Conservation (phyloP, 352 stramenopile species). For the Phytophthora cryptogea region DNA sequence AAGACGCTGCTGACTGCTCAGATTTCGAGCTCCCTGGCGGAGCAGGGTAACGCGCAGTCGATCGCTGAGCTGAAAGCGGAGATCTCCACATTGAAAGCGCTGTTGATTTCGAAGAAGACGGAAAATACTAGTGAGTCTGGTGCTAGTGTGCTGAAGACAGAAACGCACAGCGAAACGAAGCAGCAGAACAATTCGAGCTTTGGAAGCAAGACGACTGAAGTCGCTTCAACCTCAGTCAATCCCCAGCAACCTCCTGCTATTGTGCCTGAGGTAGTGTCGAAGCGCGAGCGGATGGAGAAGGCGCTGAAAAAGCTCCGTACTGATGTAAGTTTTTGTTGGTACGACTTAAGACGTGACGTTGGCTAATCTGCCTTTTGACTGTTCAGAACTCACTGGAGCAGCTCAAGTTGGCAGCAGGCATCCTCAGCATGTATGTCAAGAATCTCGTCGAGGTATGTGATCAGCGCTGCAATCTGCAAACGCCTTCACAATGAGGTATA, state of each 20-base stretch:
- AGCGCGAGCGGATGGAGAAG: constrained; percentile 48
- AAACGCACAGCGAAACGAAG: constrained; percentile 10
- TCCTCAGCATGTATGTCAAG: constrained; percentile 89
- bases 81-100: constrained; percentile 64
- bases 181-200: constrained; percentile 1
- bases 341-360: neutral
- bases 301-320: constrained; percentile 55
- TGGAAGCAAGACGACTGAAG: constrained; percentile 9
- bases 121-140: constrained; percentile 3
- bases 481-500: neutral
- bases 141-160: neutral
- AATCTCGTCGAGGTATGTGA: constrained; percentile 79
- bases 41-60: constrained; percentile 58
- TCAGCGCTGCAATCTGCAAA: neutral
- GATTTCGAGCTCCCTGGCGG: constrained; percentile 50
- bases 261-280: constrained; percentile 21
- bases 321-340: constrained; percentile 39
- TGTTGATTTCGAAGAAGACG: constrained; percentile 47
- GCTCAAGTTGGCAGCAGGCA: constrained; percentile 65
- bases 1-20: constrained; percentile 48
- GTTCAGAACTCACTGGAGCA: constrained; percentile 72
- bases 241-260: constrained; percentile 18
- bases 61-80: constrained; percentile 75
- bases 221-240: neutral
- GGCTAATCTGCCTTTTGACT: constrained; percentile 8